These are phyloP conservation scores for Kwoniella dendrophila DNA, from an alignment of 768 basidiomycete genomes.

Conservation along the genomic window DNA sequence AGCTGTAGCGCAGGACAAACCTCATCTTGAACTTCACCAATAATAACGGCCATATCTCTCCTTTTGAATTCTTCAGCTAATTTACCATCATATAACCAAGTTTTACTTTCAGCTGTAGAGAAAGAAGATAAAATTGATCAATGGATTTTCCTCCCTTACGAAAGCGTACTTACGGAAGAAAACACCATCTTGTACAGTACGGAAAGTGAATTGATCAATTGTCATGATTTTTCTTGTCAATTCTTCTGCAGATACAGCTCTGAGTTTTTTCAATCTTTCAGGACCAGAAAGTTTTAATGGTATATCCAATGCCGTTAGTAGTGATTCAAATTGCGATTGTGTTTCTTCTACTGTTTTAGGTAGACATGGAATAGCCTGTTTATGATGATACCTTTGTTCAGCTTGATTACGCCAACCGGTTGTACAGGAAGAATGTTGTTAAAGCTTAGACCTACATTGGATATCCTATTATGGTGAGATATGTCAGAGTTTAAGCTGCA, in stretches of 20 bases:
- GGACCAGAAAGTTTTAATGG: slow-evolving; percentile 9
- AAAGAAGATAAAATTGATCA: not conserved
- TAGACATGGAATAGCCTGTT: slow-evolving; percentile 23
- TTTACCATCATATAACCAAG: slow-evolving; percentile 19
- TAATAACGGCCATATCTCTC: slow-evolving; percentile 25
- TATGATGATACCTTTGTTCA: no score
- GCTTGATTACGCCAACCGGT: no score
- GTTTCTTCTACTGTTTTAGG: slow-evolving; percentile 27
- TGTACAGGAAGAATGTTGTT: no score
- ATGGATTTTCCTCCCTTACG: not conserved
- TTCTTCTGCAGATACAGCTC: slow-evolving; percentile 18
- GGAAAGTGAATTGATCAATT: slow-evolving; percentile 24
- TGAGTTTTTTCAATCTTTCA: slow-evolving; percentile 15
- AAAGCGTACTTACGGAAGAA: slow-evolving; percentile 20
- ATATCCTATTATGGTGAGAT: not conserved
- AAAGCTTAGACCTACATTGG: slow-evolving; percentile 11
- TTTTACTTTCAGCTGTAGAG: slow-evolving; percentile 6
- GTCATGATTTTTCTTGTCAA: slow-evolving; percentile 26
- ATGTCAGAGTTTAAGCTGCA: slow-evolving; percentile 1
- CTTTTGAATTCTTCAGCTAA: slow-evolving; percentile 22
- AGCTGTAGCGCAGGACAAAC: not conserved
- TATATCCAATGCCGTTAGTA: slow-evolving; percentile 17
- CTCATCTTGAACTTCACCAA: slow-evolving; percentile 25
- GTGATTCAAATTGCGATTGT: slow-evolving; percentile 20
- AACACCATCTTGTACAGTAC: slow-evolving; percentile 23